Base-by-base conservation (phyloP, 345 rosid species). In the Rubroshorea leprosula region DNA sequence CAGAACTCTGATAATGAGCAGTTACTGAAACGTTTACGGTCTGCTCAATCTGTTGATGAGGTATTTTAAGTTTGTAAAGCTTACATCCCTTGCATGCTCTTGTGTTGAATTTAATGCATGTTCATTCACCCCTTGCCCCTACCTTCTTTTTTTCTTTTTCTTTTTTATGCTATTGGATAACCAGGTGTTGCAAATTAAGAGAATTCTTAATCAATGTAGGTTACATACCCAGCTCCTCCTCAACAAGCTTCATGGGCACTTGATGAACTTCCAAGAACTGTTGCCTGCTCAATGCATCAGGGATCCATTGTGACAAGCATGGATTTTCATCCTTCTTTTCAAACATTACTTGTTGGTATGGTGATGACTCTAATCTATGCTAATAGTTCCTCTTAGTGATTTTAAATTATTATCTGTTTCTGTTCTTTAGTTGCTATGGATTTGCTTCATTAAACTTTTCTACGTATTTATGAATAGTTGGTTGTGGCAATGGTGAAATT, bases 281-380 rank as follows among this genome's bases (percentile, higher is more conserved):
- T 80, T 31, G 88, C 83, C 65, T 65, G 77, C 53, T 65, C 76
- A 29, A 52, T 80, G 70, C 84, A 82, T 66, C 85, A 76, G 66
- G 92, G 87, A 49, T 82, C 87, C 29, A 16, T 63, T 26, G 82
- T 85, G 64, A 71, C 55, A 46, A 85, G 88, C 88, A 72, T 85
- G 85, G 92, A 85, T 68, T 85, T 85, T 70, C 92, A 80, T 66
- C 87, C 92, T 70, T 65, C 78, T 53, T 79, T 69, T 55, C 75
- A 74, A n/a, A 63, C 76, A 0, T 57, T 78, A 65, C 92, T 85
- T 70, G 80, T 76, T 53, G 91, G 91, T 85, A 85, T 19, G 49
- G 58, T n/a, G n/a, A n/a, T n/a, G n/a, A n/a, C n/a, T n/a, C n/a
- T n/a, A n/a, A n/a, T 52, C 53, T 31, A 54, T 51, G 15, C 49